These are phyloP conservation scores for Colletotrichum horii DNA, from an alignment of 2,329 filamentous ascomycete genomes.

Conservation along the genomic window DNA sequence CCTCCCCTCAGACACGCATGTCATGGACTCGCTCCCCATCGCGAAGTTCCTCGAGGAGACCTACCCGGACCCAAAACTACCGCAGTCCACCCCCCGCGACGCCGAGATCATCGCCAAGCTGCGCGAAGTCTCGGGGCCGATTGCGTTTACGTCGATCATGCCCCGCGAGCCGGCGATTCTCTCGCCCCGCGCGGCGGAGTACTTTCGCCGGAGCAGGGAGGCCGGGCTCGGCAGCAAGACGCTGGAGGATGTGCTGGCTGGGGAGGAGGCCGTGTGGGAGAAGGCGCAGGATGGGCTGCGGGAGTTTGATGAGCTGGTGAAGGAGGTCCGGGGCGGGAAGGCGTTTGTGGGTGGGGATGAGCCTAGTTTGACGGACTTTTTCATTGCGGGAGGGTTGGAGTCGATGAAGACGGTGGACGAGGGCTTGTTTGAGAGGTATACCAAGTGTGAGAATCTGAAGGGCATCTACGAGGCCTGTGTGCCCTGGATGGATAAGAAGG, in stretches of 20 bases:
- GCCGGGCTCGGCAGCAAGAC: not conserved
- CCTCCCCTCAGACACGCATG: not conserved
- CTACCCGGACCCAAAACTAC: not conserved
- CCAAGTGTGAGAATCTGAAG: not conserved
- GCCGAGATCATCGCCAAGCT: not conserved
- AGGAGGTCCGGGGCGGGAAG: not conserved
- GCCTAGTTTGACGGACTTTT: not conserved
- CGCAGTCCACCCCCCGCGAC: not conserved
- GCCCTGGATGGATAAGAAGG: not conserved
- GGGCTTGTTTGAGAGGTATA: not conserved
- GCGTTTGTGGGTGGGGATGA: not conserved
- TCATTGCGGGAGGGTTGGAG: not conserved
- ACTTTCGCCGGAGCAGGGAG: not conserved
- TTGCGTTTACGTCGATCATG: not conserved
- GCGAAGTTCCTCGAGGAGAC: not conserved
- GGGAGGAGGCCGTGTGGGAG: not conserved
- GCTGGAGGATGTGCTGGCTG: not conserved
- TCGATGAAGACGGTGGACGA: not conserved
- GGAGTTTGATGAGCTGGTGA: not conserved
- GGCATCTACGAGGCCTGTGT: not conserved
- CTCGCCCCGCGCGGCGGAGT: not conserved
- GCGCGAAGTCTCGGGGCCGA: not conserved
- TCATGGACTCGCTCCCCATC: not conserved
- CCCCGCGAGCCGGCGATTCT: not conserved
- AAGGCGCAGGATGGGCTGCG: not conserved